These are phyloP conservation scores for Glarea lozoyensis DNA, from an alignment of 495 filamentous ascomycete species.

Conservation along the genomic window DNA sequence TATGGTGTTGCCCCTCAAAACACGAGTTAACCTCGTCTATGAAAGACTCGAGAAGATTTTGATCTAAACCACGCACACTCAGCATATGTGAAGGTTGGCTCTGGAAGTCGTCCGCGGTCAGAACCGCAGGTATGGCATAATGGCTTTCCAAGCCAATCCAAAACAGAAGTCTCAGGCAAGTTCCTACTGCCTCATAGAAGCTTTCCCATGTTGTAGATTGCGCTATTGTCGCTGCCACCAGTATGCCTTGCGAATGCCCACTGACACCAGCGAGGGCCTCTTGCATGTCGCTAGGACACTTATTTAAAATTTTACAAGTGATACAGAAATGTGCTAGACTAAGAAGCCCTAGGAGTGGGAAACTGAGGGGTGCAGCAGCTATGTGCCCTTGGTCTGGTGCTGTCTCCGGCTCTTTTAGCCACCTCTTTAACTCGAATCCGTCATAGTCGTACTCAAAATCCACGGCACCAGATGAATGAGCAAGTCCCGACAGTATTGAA, in stretches of 20 bases:
- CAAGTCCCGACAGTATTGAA: conserved; percentile 66
- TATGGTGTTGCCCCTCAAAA: conserved; percentile 77
- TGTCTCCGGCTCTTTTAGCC: conserved; percentile 74
- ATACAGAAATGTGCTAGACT: conserved; percentile 87
- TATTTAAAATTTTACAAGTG: conserved; percentile 76
- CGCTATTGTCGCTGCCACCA: conserved; percentile 84
- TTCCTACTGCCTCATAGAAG: conserved; percentile 61
- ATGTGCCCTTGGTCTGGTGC: conserved; percentile 90
- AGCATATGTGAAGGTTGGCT: conserved; percentile 93
- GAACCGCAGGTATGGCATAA: conserved; percentile 84
- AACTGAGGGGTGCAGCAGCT: conserved; percentile 87
- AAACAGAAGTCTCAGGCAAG: conserved; percentile 80
- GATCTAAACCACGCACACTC: conserved; percentile 80
- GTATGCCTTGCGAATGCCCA: conserved; percentile 92
- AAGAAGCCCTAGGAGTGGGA: conserved; percentile 90
- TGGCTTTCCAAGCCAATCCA: conserved; percentile 95
- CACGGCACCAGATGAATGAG: conserved; percentile 65
- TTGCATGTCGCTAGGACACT: conserved; percentile 70
- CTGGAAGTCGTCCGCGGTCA: conserved; percentile 69
- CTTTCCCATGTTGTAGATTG: conserved; percentile 78
- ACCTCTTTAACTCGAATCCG: conserved; percentile 84
- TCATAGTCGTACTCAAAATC: conserved; percentile 73
- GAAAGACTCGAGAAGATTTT: conserved; percentile 74
- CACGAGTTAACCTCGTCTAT: conserved; percentile 90
- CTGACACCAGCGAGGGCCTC: conserved; percentile 75